Conservation (phyloP, 2,329 filamentous ascomycete species). For the Paecilomyces formosus region DNA sequence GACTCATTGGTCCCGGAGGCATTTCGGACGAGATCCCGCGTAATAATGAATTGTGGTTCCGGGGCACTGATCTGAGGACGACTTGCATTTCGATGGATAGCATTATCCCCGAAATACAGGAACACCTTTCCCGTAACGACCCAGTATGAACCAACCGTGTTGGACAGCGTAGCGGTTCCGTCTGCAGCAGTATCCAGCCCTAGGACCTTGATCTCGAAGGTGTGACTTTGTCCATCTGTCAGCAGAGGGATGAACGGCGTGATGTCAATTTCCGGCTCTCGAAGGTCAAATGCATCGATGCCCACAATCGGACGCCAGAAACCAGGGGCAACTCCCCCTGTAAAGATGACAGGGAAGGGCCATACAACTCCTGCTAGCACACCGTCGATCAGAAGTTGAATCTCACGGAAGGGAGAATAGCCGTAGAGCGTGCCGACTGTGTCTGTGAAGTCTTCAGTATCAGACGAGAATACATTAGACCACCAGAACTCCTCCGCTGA, state of each 20-base stretch:
- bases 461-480: slow-evolving; percentile 62
- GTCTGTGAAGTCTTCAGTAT: slow-evolving; percentile 51
- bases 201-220: slow-evolving; percentile 59
- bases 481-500: slow-evolving; percentile 78
- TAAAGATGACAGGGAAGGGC: slow-evolving; percentile 79
- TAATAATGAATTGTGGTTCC: slow-evolving; percentile 43
- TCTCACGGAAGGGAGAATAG: slow-evolving; percentile 67
- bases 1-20: slow-evolving; percentile 52
- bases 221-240: slow-evolving; percentile 57
- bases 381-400: slow-evolving; percentile 69
- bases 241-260: slow-evolving; percentile 66
- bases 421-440: slow-evolving; percentile 55
- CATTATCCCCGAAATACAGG: slow-evolving; percentile 56
- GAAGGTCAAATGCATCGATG: slow-evolving; percentile 69
- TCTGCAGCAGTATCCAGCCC: slow-evolving; percentile 54
- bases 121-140: slow-evolving; percentile 73
- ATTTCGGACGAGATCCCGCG: slow-evolving; percentile 17
- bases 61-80: slow-evolving; percentile 26
- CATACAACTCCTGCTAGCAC: slow-evolving; percentile 66
- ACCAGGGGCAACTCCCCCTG: slow-evolving; percentile 68
- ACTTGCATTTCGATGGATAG: slow-evolving; percentile 1
- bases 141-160: slow-evolving; percentile 61
- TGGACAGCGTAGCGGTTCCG: slow-evolving; percentile 42
- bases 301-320: slow-evolving; percentile 74
- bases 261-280: slow-evolving; percentile 75